Evolutionary conservation across 179 eudicot genomes (phyloP), one percentile per base, ranked within the genome.

Genomic region (Heliamphora pulchella): DNA sequence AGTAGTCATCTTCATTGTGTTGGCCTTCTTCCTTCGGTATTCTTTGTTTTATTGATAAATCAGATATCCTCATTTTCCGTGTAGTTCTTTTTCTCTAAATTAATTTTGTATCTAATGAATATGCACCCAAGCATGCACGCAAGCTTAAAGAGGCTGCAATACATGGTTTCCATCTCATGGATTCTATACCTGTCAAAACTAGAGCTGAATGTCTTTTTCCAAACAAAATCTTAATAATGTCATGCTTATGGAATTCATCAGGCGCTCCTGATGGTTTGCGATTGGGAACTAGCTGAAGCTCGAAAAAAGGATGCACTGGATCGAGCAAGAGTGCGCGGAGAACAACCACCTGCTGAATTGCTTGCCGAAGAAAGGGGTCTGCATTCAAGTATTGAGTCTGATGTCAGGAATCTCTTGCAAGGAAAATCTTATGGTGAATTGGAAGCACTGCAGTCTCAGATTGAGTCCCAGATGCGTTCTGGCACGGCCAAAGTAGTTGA

Each of bases 251-350:
- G 31, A 58, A 68, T 78, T 57, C 46, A 71, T 74, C 83, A 96
- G 99, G 97, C 98, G 17, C 91, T 96, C 70, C 74, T 91, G 89
- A 93, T 92, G 82, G 98, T 96, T 82, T 91, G 91, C 79, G 93
- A 92, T 74, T 96, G 98, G 98, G 99, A 96, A 81, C 81, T 96
- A 68, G 88, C 89, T 72, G 98, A 91, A 89, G 91, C 89, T 54
- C 91, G 93, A 79, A 92, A 88, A 84, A 94, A 87, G 85, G 99
- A 96, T 79, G 91, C 94, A 51, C 81, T 91, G 73, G 99, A 92
- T 81, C 92, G 97, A 79, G 99, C 99, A 77, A 88, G 93, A 86
- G 97, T 96, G 81, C 96, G 99, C 80, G 99, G 99, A 78, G 99
- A 96, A 89, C 92, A 88, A 72, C 97, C 98, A 78, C 94, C 98